These are phyloP conservation scores for Peziza echinospora DNA, from an alignment of 495 filamentous ascomycete species.

Conservation along the genomic window DNA sequence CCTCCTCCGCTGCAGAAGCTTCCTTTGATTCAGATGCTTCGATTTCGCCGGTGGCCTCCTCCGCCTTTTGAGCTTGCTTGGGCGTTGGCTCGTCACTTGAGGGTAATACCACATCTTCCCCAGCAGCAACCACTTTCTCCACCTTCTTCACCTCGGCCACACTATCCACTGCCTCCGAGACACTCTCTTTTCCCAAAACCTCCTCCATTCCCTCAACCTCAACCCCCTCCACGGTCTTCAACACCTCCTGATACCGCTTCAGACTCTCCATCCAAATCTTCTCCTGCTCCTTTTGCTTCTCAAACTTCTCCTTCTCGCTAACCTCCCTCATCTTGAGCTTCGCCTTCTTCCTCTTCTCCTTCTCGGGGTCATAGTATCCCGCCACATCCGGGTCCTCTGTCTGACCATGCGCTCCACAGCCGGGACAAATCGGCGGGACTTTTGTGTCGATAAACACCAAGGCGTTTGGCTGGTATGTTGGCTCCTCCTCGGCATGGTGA, in stretches of 20 bases:
- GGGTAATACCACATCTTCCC: slow-evolving; percentile 9
- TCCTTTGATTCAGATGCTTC: neutral
- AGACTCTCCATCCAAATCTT: neutral
- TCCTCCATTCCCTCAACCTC: neutral
- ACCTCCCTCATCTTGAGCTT: slow-evolving; percentile 9
- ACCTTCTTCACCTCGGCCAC: slow-evolving; percentile 24
- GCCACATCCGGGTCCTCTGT: slow-evolving; percentile 42
- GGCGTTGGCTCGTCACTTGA: slow-evolving; percentile 7
- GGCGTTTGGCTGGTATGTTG: too few relatives aligned
- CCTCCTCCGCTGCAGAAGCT: neutral
- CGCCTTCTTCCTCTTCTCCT: slow-evolving; percentile 20
- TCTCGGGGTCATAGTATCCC: slow-evolving; percentile 47
- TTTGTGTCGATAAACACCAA: too few relatives aligned
- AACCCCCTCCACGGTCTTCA: neutral
- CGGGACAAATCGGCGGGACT: slow-evolving; percentile 44
- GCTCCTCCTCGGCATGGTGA: too few relatives aligned
- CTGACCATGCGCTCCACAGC: slow-evolving; percentile 76
- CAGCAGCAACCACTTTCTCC: slow-evolving; percentile 24
- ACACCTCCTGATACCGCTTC: slow-evolving; percentile 1
- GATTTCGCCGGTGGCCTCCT: neutral
- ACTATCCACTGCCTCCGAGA: slow-evolving; percentile 18
- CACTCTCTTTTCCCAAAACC: slow-evolving; percentile 5
- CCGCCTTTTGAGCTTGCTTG: slow-evolving; percentile 1
- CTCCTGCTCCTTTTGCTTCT: neutral
- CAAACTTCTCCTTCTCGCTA: slow-evolving; percentile 6